phyloP scores from a whole-genome alignment of 2,329 filamentous ascomycete genomes.

The Cercospora zeae-maydis region DNA sequence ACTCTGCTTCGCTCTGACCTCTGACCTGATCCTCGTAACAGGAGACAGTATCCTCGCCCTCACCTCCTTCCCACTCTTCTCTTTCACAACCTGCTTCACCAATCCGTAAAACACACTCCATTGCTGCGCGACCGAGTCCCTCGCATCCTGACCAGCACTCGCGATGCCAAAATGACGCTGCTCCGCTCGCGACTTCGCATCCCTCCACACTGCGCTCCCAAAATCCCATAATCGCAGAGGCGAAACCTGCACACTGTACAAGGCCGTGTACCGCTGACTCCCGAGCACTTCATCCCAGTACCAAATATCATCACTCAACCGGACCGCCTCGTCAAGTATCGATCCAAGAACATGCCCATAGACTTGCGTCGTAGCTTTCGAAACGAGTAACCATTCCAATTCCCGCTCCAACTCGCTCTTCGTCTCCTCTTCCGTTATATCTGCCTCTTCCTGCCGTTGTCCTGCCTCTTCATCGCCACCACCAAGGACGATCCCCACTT shows the following conservation, averaged over 20 bases:
- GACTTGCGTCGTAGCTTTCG: slow-evolving; percentile 87
- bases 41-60: slow-evolving; percentile 72
- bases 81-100: slow-evolving; percentile 69
- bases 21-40: slow-evolving; percentile 68
- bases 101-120: slow-evolving; percentile 67
- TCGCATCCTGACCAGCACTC: slow-evolving; percentile 32
- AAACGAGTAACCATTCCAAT: slow-evolving; percentile 84
- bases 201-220: slow-evolving; percentile 65
- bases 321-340: slow-evolving; percentile 77
- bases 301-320: slow-evolving; percentile 80
- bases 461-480: not conserved
- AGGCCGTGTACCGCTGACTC: slow-evolving; percentile 70
- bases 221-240: slow-evolving; percentile 72
- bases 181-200: slow-evolving; percentile 49
- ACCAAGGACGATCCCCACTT: slow-evolving; percentile 14
- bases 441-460: not conserved
- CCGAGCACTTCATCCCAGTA: slow-evolving; percentile 91
- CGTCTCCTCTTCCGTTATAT: not conserved
- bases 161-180: slow-evolving; percentile 25
- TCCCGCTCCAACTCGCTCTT: slow-evolving; percentile 62
- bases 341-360: slow-evolving; percentile 77
- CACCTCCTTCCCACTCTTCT: slow-evolving; percentile 68
- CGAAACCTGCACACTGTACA: slow-evolving; percentile 84
- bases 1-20: slow-evolving; percentile 71
- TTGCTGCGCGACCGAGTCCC: slow-evolving; percentile 29